These are phyloP conservation scores for Conringia planisiliqua DNA, from an alignment of 345 rosid species.

Conservation along the genomic window DNA sequence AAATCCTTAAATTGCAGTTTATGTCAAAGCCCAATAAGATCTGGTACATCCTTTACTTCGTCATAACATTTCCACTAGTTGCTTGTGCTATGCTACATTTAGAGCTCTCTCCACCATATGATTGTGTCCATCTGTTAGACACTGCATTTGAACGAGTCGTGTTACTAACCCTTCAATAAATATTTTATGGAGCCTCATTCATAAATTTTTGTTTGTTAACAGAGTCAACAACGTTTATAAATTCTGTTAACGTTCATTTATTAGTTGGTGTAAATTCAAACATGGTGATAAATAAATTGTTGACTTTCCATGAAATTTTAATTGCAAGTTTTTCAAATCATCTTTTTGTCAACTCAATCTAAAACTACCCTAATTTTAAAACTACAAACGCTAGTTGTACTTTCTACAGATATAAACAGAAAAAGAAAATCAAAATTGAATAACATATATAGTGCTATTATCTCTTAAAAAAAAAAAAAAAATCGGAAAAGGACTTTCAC, in stretches of 20 bases:
- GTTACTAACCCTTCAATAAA: background rate
- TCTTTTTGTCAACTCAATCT: background rate
- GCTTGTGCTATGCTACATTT: background rate
- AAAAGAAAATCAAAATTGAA: background rate
- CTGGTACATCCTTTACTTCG: background rate
- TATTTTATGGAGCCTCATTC: background rate
- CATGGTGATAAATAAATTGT: background rate
- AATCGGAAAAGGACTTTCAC: conserved; percentile 17
- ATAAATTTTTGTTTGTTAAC: background rate
- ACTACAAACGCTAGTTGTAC: background rate
- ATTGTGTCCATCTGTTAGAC: background rate
- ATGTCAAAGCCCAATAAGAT: background rate
- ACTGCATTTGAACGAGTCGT: background rate
- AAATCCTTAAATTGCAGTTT: background rate
- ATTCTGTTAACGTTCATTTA: background rate
- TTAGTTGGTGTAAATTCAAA: background rate
- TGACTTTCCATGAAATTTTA: background rate
- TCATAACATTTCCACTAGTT: background rate
- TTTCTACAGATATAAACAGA: background rate
- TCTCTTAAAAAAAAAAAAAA: background rate
- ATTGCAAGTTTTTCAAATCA: background rate
- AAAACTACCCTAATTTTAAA: background rate
- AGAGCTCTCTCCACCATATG: background rate
- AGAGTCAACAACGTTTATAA: background rate
- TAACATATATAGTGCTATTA: background rate